phyloP scores from a whole-genome alignment of 306 rosid genomes.

The Pyrus betulifolia region DNA sequence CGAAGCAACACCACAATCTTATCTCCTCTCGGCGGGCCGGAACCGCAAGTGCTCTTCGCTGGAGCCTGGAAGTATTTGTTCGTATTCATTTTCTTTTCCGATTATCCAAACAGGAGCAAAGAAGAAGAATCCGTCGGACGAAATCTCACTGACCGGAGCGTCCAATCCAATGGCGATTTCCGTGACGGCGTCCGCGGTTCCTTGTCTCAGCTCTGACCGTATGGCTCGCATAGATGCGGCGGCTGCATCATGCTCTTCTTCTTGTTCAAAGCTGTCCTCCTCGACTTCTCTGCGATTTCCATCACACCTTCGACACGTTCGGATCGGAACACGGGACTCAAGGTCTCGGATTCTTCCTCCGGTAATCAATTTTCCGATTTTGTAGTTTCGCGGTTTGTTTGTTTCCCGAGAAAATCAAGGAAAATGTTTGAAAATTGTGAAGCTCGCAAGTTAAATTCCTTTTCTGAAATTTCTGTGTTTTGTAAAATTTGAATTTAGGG shows the following conservation, averaged over 20 bases:
- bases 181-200: conserved; percentile 36
- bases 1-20: neutral
- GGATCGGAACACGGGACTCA: conserved; percentile 21
- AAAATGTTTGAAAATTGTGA: neutral
- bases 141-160: neutral
- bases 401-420: neutral
- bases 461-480: neutral
- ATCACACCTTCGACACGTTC: conserved; percentile 28
- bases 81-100: neutral
- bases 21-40: neutral
- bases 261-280: conserved; percentile 18
- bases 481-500: neutral
- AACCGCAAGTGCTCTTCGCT: neutral
- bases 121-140: neutral
- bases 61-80: neutral
- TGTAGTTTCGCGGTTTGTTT: neutral
- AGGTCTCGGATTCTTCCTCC: conserved; percentile 41
- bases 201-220: conserved; percentile 25
- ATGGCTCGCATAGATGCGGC: conserved; percentile 27
- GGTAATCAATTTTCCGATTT: conserved; percentile 24
- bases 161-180: conserved; percentile 56
- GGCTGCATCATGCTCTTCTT: conserved; percentile 14
- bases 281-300: conserved; percentile 47
- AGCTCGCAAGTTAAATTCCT: neutral
- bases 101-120: conserved; percentile 6